A percentile compares a stretch with the other conserved stretches of the same genome.
These are phyloP conservation scores for Periglandula ipomoeae DNA, from an alignment of 2,329 filamentous ascomycete species.

Conservation along the genomic window DNA sequence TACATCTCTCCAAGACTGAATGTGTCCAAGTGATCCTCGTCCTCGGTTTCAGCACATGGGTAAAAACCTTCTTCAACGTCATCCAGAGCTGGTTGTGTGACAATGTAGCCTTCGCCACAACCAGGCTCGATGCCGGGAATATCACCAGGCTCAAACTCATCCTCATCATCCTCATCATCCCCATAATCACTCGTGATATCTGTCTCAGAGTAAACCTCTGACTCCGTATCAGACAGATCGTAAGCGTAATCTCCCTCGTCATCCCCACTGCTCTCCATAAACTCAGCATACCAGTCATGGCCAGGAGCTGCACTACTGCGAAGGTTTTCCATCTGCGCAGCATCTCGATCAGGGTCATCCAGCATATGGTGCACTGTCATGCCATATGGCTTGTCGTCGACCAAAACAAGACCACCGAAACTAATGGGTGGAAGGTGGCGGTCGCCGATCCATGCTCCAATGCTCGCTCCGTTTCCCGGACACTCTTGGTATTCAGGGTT, in stretches of 20 bases:
- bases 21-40: constrained; percentile 74
- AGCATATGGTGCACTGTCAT: constrained; percentile 98
- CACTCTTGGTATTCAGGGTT: constrained; percentile 73
- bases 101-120: constrained; percentile 65
- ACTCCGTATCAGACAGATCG: constrained; percentile 54
- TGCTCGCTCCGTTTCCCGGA: constrained; percentile 80
- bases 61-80: constrained; percentile 80
- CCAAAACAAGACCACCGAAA: constrained; percentile 76
- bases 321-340: constrained; percentile 17
- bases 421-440: constrained; percentile 85
- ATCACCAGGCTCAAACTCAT: constrained; percentile 59
- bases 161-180: constrained; percentile 44
- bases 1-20: constrained; percentile 77
- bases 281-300: constrained; percentile 34
- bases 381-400: constrained; percentile 78
- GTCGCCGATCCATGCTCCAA: constrained; percentile 79
- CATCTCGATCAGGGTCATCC: constrained; percentile 54
- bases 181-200: constrained; percentile 44
- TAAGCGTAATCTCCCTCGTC: constrained; percentile 45
- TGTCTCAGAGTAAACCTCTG: constrained; percentile 40
- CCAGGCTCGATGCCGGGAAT: constrained; percentile 68
- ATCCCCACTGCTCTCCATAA: constrained; percentile 31
- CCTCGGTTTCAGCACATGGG: constrained; percentile 57
- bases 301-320: constrained; percentile 31
- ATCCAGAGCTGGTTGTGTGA: constrained; percentile 88